Base-by-base conservation (phyloP, 2,329 filamentous ascomycete species). In the Dactylellina haptotyla region DNA sequence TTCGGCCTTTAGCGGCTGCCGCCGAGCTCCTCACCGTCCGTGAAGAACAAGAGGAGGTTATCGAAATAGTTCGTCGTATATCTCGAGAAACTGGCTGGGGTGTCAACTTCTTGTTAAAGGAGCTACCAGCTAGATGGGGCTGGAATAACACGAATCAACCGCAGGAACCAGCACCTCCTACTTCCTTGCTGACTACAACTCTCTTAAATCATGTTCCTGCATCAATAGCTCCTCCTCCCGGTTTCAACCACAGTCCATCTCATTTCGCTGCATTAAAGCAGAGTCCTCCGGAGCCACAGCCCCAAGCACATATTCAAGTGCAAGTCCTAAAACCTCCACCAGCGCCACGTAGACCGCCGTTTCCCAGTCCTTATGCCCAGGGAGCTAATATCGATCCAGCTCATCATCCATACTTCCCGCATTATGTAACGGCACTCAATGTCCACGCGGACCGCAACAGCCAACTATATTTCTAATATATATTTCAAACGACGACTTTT, bases 21-120 rank as follows among this genome's bases (percentile, higher is more conserved):
- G 90, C 90, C 4, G 87, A 90, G 77, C 89, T 89, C 56, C 83
- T 98, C 2, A 87, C 86, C 0, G 84, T 88, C 58, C 84, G 85
- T 2, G 83, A 85, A 26, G 90, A 97, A 76, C 93, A 96, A 81
- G 87, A 90, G 78, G 93, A 97, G 80, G 90, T 93, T 0, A 83
- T 96, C 5, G 80, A 85, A 2, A 92, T 96, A 25, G 86, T 98
- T 41, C 87, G 90, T 48, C 87, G 87, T 76, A 92, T 96, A 75
- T 86, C 88, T 57, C 86, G 86, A 67, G 88, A 92, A 76, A 93
- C 90, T 0, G 91, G 92, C 12, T 96, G 92, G 91, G 86, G 87
- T 37, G 86, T 94, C 3, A 87, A 85, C 1, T 88, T 88, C 67
- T 83, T 95, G n/a, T 86, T 90, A 77, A 84, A 85, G 41, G 89